A percentile compares a stretch with the other conserved stretches of the same genome.
Conservation (phyloP, 2,329 filamentous ascomycete species). For the Beauveria sp. region DNA sequence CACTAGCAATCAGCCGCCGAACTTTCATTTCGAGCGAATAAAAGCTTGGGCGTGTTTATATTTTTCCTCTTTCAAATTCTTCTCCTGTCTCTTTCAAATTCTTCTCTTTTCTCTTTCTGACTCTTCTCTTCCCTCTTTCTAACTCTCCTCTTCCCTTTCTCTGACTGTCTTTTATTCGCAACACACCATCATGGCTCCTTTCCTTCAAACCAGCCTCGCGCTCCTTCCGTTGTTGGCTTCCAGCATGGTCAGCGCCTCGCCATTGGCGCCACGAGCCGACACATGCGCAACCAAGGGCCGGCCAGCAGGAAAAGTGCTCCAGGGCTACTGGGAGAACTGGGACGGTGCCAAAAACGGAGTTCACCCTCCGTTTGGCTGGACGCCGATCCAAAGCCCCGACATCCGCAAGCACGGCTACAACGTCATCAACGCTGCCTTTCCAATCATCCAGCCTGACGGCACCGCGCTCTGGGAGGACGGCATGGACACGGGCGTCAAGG, state of each 20-base stretch:
- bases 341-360: constrained; percentile 26
- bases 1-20: too few species aligned
- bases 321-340: constrained; percentile 32
- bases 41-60: too few species aligned
- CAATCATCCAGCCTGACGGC: constrained; percentile 26
- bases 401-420: constrained; percentile 27
- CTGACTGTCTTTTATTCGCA: too few species aligned
- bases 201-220: constrained; percentile 14
- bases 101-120: neutral
- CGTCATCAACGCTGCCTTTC: constrained; percentile 28
- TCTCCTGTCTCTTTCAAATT: neutral
- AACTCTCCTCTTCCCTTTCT: too few species aligned
- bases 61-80: neutral
- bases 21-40: too few species aligned
- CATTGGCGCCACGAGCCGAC: constrained; percentile 13
- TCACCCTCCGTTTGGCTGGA: constrained; percentile 27
- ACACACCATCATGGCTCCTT: constrained; percentile 11
- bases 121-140: too few species aligned
- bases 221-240: constrained; percentile 13
- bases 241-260: constrained; percentile 9
- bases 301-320: constrained; percentile 25
- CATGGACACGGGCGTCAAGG: constrained; percentile 25
- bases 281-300: constrained; percentile 26
- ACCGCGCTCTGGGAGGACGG: constrained; percentile 26
- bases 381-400: constrained; percentile 22